These are phyloP conservation scores for Trametopsis cervina DNA, from an alignment of 768 basidiomycete species.

Conservation along the genomic window DNA sequence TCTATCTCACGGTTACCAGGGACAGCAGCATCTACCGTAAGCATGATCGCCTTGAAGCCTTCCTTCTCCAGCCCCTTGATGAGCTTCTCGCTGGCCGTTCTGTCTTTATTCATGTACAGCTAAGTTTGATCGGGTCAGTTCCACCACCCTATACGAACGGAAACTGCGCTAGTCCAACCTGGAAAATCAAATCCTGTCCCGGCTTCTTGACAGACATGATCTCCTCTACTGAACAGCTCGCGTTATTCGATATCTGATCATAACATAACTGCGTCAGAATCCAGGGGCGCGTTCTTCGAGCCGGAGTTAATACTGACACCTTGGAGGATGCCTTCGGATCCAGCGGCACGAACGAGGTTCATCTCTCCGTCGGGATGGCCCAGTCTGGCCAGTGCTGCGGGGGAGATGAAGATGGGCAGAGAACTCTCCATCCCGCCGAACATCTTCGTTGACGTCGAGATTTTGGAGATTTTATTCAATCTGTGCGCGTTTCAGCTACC, in stretches of 20 bases:
- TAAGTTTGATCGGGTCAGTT: conserved; percentile 12
- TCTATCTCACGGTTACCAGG: conserved; percentile 36
- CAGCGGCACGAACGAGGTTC: conserved; percentile 38
- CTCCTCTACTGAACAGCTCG: conserved; percentile 27
- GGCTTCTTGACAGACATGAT: conserved; percentile 22
- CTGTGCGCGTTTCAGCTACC: conserved; percentile 7
- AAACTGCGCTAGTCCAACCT: conserved; percentile 12
- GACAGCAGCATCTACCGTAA: conserved; percentile 43
- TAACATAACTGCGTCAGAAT: too few species aligned
- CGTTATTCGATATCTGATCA: conserved; percentile 28
- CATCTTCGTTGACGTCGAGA: conserved; percentile 18
- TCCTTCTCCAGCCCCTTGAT: conserved; percentile 29
- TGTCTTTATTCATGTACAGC: conserved; percentile 42
- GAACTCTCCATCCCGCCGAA: conserved; percentile 18
- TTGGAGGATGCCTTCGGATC: conserved; percentile 36
- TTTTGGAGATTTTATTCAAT: conserved; percentile 22
- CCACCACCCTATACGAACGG: background rate
- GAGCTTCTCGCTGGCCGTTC: conserved; percentile 30
- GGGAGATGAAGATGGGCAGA: conserved; percentile 35
- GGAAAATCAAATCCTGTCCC: conserved; percentile 25
- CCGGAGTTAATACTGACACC: too few species aligned
- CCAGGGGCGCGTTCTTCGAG: too few species aligned
- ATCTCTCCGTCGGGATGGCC: conserved; percentile 46
- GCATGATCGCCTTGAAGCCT: conserved; percentile 39
- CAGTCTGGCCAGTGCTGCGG: conserved; percentile 33